Evolutionary conservation across 768 basidiomycete genomes (phyloP).

Genomic region (Boletus insuetus): DNA sequence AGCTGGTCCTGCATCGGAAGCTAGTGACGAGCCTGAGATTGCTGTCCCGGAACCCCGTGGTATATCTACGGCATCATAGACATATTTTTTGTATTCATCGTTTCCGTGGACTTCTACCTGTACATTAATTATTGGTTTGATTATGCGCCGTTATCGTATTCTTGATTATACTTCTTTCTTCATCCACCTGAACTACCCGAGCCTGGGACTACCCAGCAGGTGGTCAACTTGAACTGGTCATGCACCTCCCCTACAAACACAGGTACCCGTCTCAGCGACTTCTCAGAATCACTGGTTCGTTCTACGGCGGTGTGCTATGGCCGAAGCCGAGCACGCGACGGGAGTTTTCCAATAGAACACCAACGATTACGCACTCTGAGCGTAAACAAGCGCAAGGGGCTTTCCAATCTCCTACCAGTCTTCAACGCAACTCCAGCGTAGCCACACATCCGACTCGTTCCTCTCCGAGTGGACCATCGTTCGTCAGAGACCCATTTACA

Average conservation of each 20-base stretch:
- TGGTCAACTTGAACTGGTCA: not conserved
- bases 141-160: constrained; percentile 8
- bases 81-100: constrained; percentile 1
- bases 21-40: constrained; percentile 46
- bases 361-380: not conserved
- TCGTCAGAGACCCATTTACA: constrained; percentile 46
- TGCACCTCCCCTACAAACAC: not conserved
- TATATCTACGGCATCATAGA: constrained; percentile 20
- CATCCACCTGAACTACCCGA: not conserved
- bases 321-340: not conserved
- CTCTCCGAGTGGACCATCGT: not conserved
- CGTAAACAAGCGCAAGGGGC: not conserved
- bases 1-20: constrained; percentile 49
- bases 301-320: not conserved
- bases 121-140: constrained; percentile 7
- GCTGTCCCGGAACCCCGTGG: constrained; percentile 17
- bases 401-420: not conserved
- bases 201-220: not conserved
- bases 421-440: not conserved
- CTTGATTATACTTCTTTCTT: constrained; percentile 4
- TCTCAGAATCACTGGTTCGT: not conserved
- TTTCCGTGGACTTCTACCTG: constrained; percentile 3
- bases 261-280: not conserved
- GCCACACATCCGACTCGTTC: not conserved
- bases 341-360: not conserved